Percentiles rank a stretch among this genome's conserved stretches.
phyloP scores from a whole-genome alignment of 495 filamentous ascomycete species.

The Aspergillus saccharolyticus region DNA sequence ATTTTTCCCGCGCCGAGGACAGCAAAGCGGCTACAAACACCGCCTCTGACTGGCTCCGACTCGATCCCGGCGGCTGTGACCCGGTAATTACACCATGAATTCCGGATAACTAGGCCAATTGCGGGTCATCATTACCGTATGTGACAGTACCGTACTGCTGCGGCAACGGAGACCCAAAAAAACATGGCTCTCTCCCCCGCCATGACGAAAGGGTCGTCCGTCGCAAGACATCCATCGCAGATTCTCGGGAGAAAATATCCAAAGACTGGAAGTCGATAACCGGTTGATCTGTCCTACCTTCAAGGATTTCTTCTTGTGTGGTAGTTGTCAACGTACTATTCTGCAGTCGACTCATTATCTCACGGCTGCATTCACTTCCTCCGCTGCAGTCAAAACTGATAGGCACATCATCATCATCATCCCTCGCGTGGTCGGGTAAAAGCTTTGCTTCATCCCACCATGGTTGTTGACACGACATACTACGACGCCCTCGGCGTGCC shows the following conservation, averaged over 20 bases:
- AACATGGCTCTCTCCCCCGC: conserved; percentile 9
- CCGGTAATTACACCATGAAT: background rate
- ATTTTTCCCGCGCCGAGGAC: background rate
- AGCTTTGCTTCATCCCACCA: conserved; percentile 30
- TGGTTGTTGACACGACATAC: conserved; percentile 82
- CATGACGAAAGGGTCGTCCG: conserved; percentile 21
- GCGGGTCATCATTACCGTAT: background rate
- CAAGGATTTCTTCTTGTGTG: background rate
- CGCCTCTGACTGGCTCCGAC: background rate
- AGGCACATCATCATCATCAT: background rate
- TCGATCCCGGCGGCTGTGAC: background rate
- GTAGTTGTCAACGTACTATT: background rate
- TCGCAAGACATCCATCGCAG: conserved; percentile 17
- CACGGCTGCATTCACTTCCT: background rate
- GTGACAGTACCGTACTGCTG: background rate
- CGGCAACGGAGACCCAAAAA: background rate
- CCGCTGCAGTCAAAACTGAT: background rate
- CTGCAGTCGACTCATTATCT: background rate
- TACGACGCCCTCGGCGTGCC: conserved; percentile 89
- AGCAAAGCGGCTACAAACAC: background rate
- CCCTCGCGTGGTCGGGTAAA: conserved; percentile 2
- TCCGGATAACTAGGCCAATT: background rate
- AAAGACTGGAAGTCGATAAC: background rate
- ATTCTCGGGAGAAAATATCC: conserved; percentile 24
- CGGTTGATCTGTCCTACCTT: background rate